Evolutionary conservation across 176 grass and related monocot species (phyloP).

Genomic region (Alopecurus myosuroides): DNA sequence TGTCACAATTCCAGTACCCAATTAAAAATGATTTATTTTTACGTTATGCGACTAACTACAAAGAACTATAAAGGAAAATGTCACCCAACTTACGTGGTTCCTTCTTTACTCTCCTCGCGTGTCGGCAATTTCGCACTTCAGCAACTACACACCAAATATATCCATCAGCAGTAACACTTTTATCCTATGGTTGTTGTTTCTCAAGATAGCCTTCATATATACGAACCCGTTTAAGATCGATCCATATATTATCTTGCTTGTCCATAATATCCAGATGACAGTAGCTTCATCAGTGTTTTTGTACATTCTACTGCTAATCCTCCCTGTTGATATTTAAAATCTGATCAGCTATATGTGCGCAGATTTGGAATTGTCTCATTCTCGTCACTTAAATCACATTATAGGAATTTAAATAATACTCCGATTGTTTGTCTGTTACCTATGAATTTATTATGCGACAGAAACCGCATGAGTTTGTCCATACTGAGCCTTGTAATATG

Average conservation of each 20-base stretch:
- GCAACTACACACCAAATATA: background rate
- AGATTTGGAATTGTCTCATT: background rate
- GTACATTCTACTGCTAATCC: background rate
- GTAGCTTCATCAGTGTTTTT: background rate
- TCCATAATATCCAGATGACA: background rate
- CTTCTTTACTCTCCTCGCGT: background rate
- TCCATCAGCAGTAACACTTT: background rate
- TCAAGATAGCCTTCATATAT: background rate
- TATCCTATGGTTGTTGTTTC: background rate
- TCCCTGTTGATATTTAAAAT: background rate
- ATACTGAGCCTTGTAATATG: background rate
- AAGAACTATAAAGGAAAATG: background rate
- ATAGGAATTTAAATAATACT: background rate
- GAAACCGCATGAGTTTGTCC: background rate
- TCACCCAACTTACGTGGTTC: background rate
- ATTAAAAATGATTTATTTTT: background rate
- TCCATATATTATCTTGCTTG: background rate
- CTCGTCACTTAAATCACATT: background rate
- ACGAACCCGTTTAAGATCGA: background rate
- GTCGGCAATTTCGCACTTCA: background rate
- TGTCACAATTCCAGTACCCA: background rate
- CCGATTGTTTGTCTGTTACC: background rate
- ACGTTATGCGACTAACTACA: background rate
- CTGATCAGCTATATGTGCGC: background rate
- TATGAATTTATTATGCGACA: background rate